Base-by-base conservation (phyloP, 768 basidiomycete species). In the Mycena kentingensis region DNA sequence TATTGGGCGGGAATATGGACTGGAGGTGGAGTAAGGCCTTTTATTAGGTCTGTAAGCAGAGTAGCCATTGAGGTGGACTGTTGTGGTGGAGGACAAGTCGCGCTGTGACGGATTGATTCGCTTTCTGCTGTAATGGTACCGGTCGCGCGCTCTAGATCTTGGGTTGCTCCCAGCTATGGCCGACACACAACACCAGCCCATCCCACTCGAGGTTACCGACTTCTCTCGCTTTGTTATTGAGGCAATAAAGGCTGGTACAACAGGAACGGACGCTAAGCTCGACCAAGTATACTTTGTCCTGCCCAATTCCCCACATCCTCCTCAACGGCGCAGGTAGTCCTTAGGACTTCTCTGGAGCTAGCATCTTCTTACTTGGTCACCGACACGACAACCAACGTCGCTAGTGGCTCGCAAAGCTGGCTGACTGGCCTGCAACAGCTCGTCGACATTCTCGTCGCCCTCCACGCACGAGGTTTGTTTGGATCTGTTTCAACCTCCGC, bases 361-460 rank as follows among this genome's bases (percentile, higher is more conserved):
- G 79, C 90, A 13, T 85, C 90, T 2, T 88, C 89, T n/a, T 90
- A 85, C 63, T 80, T 91, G 38, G 66, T 93, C 52, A 83, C 88
- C 12, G 90, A 93, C 68, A 77, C 79, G 1, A 83, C 82, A 51
- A 89, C 76, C 57, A 82, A 84, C 62, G 73, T 81, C 0, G 77
- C 49, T 18, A 25, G 63, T 1, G 90, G 88, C 1, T 68, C 83
- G 22, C 55, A 61, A 13, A 79, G 83, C 8, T 93, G 90, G 90
- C 76, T 73, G 52, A 70, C 72, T 5, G 90, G 90, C 2, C 80
- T 93, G 62, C 77, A 76, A 66, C 74, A 80, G 11, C 76, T 92
- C 25, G 82, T 89, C 25, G 90, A 92, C 58, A 73, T 91, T 46
- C 71, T 89, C 52, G 75, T 87, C 44, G 85, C 80, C n/a, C 77